These are phyloP conservation scores for Trichoderma harzianum DNA, from an alignment of 2,329 filamentous ascomycete species.

Conservation along the genomic window DNA sequence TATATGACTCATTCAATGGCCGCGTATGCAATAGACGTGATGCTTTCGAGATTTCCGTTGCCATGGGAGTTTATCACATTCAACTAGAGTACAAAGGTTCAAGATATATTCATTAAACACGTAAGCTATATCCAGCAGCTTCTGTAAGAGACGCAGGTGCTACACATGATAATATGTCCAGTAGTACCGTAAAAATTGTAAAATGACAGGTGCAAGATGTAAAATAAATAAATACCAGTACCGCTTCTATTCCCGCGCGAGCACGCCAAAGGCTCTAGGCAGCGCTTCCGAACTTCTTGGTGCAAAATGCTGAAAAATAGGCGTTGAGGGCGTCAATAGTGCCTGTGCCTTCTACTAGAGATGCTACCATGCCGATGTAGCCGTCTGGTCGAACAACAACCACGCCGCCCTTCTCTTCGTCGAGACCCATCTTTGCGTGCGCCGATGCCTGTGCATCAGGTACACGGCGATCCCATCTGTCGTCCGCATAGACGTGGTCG, in stretches of 20 bases:
- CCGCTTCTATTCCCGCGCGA: neutral
- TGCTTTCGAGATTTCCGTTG: too few species aligned
- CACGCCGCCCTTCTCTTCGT: slow-evolving; percentile 69
- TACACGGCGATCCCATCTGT: slow-evolving; percentile 69
- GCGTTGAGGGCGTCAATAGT: slow-evolving; percentile 79
- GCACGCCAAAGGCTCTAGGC: slow-evolving; percentile 19
- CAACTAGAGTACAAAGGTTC: neutral
- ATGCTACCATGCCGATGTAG: slow-evolving; percentile 75
- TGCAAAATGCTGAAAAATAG: slow-evolving; percentile 74
- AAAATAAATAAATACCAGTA: neutral
- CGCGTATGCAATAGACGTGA: neutral
- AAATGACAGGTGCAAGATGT: neutral
- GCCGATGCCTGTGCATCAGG: slow-evolving; percentile 69
- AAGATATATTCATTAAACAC: neutral
- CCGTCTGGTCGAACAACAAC: slow-evolving; percentile 85
- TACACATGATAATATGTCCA: neutral
- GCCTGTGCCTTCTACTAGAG: slow-evolving; percentile 69
- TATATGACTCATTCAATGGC: neutral
- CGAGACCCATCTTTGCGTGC: slow-evolving; percentile 82
- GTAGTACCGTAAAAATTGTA: neutral
- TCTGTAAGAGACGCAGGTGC: neutral
- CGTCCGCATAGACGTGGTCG: slow-evolving; percentile 83
- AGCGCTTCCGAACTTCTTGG: slow-evolving; percentile 51
- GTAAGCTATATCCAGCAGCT: neutral
- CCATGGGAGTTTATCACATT: neutral